These are phyloP conservation scores for Thermochaetoides thermophila DNA, from an alignment of 495 filamentous ascomycete genomes.

Conservation along the genomic window DNA sequence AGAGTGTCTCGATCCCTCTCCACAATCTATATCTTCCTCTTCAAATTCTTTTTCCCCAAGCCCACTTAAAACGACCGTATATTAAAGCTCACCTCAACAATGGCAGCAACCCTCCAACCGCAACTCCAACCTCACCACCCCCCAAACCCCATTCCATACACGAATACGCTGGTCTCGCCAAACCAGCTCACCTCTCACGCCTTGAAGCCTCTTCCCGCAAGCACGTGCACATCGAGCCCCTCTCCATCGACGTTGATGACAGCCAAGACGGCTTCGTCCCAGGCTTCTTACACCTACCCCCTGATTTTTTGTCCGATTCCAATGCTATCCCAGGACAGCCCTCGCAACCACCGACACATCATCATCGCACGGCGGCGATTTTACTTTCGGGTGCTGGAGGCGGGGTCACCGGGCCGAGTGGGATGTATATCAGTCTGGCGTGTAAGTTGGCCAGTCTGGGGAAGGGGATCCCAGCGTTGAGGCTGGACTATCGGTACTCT, in stretches of 20 bases:
- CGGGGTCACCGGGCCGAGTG: constrained; percentile 28
- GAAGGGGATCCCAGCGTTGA: constrained; percentile 23
- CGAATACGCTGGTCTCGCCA: constrained; percentile 4
- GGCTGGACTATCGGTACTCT: constrained; percentile 30
- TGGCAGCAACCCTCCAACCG: constrained; percentile 3
- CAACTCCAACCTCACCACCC: no score
- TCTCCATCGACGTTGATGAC: constrained; percentile 11
- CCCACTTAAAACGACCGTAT: no score
- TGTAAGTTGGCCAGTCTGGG: constrained; percentile 27
- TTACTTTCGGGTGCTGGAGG: constrained; percentile 31
- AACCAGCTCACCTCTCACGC: constrained; percentile 8
- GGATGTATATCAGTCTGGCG: constrained; percentile 28
- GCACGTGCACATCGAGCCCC: constrained; percentile 1
- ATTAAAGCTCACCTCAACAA: no score
- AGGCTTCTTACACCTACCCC: constrained; percentile 13
- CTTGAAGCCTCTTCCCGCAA: constrained; percentile 5
- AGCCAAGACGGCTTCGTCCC: constrained; percentile 7
- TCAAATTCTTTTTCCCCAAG: no score
- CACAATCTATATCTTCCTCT: no score
- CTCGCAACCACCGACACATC: not conserved
- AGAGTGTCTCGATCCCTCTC: no score
- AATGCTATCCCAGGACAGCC: not conserved
- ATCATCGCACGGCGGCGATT: constrained; percentile 23
- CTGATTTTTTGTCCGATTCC: constrained; percentile 6
- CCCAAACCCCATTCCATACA: constrained; percentile 6